Base-by-base conservation (phyloP, 257 asterid genomes). In the Ilex aquifolium region DNA sequence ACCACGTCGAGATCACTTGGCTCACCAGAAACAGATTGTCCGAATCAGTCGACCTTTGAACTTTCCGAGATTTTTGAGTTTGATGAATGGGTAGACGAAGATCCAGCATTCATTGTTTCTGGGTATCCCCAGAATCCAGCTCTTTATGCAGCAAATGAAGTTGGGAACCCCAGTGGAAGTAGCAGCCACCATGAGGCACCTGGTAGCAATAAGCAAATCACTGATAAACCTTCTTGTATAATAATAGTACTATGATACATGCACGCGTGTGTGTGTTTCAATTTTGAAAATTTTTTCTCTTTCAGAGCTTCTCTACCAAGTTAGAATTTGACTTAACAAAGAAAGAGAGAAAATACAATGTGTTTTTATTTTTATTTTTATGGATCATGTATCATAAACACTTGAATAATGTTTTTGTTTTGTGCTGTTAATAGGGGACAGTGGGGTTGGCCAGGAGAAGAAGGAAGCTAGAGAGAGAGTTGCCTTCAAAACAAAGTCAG, bases 401-500 rank as follows among this genome's bases (percentile, higher is more conserved):
- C 27, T 21, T 0, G 27, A 21, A 21, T 21, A 21, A 21, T 21
- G 27, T 21, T 46, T 46, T 14, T 3, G 55, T 17, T 57, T 49
- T 58, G 71, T 73, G 63, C 39, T 67, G 69, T 63, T 53, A 53
- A 2, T 82, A 85, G 91, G 80, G 73, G 80, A 79, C 12, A 32
- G 76, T 61, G 80, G 67, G 53, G 73, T 63, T 66, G 79, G 76
- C 40, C 65, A 60, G 61, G 85, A 65, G 78, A 77, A 62, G 75
- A 80, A 66, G 69, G 83, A 70, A 44, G 65, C 31, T 5, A 84
- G 40, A 59, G 87, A 90, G 58, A 92, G 81, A 75, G 85, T 92
- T 72, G 97, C 97, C 61, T 92, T 92, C 71, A 83, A 74, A 70
- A 92, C 97, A n/a, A 79, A 79, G 77, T 88, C 98, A 1, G 85